Evolutionary conservation across 352 stramenopile genomes (phyloP), one percentile per base, ranked within the genome.

Genomic region (Pythium scleroteichum): DNA sequence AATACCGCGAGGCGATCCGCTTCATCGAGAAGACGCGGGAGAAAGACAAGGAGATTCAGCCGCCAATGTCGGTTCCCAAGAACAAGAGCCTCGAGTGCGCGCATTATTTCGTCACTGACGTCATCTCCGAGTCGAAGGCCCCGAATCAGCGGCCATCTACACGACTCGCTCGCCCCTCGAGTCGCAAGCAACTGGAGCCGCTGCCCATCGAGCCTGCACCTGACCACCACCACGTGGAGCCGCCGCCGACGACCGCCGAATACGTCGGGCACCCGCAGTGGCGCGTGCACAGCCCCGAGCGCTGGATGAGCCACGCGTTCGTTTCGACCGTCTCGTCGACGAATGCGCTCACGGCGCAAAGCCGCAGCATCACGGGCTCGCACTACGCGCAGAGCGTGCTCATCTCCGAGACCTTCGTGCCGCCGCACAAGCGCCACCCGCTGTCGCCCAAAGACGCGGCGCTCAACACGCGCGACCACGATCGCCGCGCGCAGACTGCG

Each of bases 41-140:
- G 27, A 88, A 87, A 52, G 55, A 76, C 51, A 91, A 89, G 49
- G 79, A 91, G 51, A 82, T 91, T 27, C 82, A 91, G 22, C 71
- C 71, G 39, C 79, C 82, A 1, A 80, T 91, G 71, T 60, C 69
- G 16, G 75, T 88, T 35, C 60, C 77, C 5, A 75, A 68, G 24
- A 85, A 79, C 68, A 85, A 85, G 42, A 69, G 74, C 24, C 69
- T 88, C 45, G 67, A 67, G 16, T 86, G 78, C 56, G 78, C 65
- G 38, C 82, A 85, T 58, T 88, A 82, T 48, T 88, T 86, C 29
- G 68, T 85, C 9, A 53, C 72, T n/a, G 74, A 88, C 62, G 41
- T 85, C 12, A 60, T 88, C 42, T 68, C 56, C 52, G 19, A 29
- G 17, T 17, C 49, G 19, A n/a, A 48, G 38, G 4, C 17, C 22